These are phyloP conservation scores for Beta vulgaris DNA, from an alignment of 148 eudicot species.

Conservation along the genomic window DNA sequence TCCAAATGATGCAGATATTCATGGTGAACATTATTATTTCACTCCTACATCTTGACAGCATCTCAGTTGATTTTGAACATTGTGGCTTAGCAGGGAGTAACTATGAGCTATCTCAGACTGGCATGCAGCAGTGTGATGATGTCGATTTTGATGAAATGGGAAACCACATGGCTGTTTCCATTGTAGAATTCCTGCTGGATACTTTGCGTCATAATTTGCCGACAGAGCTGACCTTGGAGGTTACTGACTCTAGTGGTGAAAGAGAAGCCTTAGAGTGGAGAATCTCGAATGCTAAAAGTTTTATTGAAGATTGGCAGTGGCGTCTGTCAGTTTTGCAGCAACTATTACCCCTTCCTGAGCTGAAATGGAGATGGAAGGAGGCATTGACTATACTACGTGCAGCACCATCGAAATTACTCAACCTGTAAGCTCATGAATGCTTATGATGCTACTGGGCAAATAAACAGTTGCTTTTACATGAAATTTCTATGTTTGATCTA, in stretches of 20 bases:
- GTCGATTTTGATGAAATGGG: constrained; percentile 46
- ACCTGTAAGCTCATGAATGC: constrained; percentile 62
- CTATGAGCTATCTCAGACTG: constrained; percentile 27
- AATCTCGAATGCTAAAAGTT: constrained; percentile 59
- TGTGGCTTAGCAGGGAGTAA: constrained; percentile 43
- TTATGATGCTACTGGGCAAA: not conserved
- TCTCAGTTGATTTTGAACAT: constrained; percentile 52
- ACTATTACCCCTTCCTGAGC: constrained; percentile 77
- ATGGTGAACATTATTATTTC: constrained; percentile 89
- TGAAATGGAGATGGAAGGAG: constrained; percentile 97
- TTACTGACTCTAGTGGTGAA: constrained; percentile 47
- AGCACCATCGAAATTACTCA: constrained; percentile 93
- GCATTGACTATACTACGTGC: constrained; percentile 89
- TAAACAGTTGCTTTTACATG: not conserved
- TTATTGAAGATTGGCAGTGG: constrained; percentile 97
- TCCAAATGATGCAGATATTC: constrained; percentile 59
- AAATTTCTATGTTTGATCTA: not conserved
- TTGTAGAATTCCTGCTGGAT: constrained; percentile 62
- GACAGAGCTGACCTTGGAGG: constrained; percentile 44
- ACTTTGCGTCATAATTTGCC: constrained; percentile 69
- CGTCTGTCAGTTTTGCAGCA: constrained; percentile 87
- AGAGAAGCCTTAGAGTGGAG: constrained; percentile 85
- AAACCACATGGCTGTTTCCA: constrained; percentile 61
- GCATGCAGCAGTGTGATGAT: constrained; percentile 36
- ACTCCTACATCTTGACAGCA: constrained; percentile 74